Evolutionary conservation across 441 rosid genomes (phyloP).

Genomic region (Erodium trifolium): DNA sequence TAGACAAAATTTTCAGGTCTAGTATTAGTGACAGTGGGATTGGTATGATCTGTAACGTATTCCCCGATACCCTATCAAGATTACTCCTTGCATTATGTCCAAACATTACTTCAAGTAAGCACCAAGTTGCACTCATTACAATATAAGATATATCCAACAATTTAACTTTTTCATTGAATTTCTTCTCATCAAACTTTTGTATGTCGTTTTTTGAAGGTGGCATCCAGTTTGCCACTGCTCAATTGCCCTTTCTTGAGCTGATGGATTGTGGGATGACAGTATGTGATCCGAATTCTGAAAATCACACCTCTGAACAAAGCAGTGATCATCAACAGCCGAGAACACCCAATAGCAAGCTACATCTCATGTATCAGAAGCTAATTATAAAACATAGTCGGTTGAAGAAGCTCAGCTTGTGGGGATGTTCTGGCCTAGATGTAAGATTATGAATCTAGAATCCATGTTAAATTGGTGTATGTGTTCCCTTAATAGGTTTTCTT

Average conservation of each 20-base stretch:
- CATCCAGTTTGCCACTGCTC: slow-evolving; percentile 91
- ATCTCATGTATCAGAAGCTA: slow-evolving; percentile 69
- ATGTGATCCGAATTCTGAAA: slow-evolving; percentile 47
- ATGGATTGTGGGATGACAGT: slow-evolving; percentile 96
- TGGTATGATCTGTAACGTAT: slow-evolving; percentile 92
- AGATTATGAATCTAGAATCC: slow-evolving; percentile 23
- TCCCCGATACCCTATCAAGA: slow-evolving; percentile 64
- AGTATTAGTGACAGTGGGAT: slow-evolving; percentile 88
- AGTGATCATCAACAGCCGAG: slow-evolving; percentile 34
- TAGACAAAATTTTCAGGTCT: slow-evolving; percentile 46
- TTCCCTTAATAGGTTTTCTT: background rate
- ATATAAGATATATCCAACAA: background rate
- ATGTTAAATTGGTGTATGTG: background rate
- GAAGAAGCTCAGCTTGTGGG: slow-evolving; percentile 93
- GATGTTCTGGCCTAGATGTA: slow-evolving; percentile 91
- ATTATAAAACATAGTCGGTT: slow-evolving; percentile 69
- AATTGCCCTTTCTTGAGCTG: slow-evolving; percentile 81
- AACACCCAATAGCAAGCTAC: slow-evolving; percentile 39
- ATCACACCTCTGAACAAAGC: slow-evolving; percentile 29
- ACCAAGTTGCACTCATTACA: slow-evolving; percentile 6
- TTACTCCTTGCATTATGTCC: slow-evolving; percentile 91
- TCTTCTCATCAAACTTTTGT: background rate
- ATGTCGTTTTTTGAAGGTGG: slow-evolving; percentile 52
- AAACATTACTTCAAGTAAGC: slow-evolving; percentile 86
- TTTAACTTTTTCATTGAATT: background rate